Evolutionary conservation across 148 eudicot species (phyloP), one percentile per base, ranked within the genome.

Genomic region (Amaranthus palmeri): DNA sequence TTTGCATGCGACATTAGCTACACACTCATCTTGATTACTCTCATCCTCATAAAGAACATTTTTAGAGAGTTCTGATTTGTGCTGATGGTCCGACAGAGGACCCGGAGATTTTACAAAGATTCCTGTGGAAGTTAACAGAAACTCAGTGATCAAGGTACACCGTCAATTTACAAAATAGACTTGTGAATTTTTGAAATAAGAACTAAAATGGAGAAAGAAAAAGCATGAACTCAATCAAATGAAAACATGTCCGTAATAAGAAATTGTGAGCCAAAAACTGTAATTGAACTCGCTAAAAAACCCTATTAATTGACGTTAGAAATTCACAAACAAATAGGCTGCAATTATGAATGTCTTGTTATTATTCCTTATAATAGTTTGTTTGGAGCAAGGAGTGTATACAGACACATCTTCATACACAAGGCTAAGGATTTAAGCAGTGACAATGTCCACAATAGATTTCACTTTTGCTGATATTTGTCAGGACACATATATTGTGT

Each of bases 21-120:
- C 15, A 46, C 14, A 7, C 58, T 81, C 77, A 54, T 82, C 88
- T 10, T 75, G 60, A 77, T 76, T 81, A 63, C 77, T 62, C 62
- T 87, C 90, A 70, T 84, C 84, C 9, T 64, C 48, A 40, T 17
- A 83, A 45, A 73, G 59, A 73, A 49, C 65, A 56, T 87, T 88
- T 62, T 72, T 76, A 9, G 82, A 77, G 51, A 83, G 83, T 68
- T 88, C 92, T 69, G 65, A 72, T 41, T 74, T 68, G 74, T 73
- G 77, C 62, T 81, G 82, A 60, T 77, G 72, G 40, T 75, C 78
- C 61, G 80, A 72, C 61, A 68, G 55, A 61, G 81, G 72, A 61
- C 62, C 79, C 6, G 81, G 69, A 67, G 81, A 81, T 64, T 68
- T 82, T 73, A 44, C 75, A 59, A 71, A 77, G 72, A 65, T 58